These are phyloP conservation scores for Haematococcus sp. DNA, from an alignment of 139 green algal species.

Conservation along the genomic window DNA sequence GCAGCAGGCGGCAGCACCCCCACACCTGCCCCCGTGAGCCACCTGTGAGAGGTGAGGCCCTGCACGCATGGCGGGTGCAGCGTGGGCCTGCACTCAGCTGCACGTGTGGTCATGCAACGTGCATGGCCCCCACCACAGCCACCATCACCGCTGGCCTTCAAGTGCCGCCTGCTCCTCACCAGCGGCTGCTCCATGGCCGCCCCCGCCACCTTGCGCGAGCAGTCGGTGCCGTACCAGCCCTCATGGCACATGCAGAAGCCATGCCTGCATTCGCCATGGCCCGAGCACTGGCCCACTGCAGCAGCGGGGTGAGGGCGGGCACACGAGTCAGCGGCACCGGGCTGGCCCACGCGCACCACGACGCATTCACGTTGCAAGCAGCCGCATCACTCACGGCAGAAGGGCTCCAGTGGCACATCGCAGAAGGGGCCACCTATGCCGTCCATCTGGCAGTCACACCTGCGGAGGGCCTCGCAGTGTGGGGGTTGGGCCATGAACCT, in stretches of 20 bases:
- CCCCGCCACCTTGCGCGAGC: conserved; percentile 28
- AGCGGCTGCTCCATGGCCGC: conserved; percentile 10
- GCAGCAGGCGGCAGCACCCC: not conserved
- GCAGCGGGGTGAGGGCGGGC: not conserved
- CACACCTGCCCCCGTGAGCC: not conserved
- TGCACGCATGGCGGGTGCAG: too few species aligned
- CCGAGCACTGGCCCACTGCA: conserved; percentile 41
- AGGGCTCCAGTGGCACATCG: not conserved
- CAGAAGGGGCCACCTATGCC: conserved; percentile 7
- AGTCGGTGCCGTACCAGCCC: conserved; percentile 55
- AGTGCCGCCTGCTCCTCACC: too few species aligned
- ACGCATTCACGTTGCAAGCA: too few species aligned
- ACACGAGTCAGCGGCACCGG: not conserved
- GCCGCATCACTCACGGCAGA: not conserved
- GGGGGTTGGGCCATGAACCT: too few species aligned
- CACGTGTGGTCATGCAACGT: too few species aligned
- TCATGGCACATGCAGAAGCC: conserved; percentile 49
- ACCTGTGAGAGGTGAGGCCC: too few species aligned
- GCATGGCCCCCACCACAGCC: too few species aligned
- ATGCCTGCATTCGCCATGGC: conserved; percentile 37
- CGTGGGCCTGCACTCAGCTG: too few species aligned
- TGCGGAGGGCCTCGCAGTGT: too few species aligned
- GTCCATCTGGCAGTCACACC: conserved; percentile 9
- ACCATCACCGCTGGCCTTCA: too few species aligned
- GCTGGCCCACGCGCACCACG: too few species aligned